Base-by-base conservation (phyloP, 2,329 filamentous ascomycete genomes). In the Colletotrichum caudatum region DNA sequence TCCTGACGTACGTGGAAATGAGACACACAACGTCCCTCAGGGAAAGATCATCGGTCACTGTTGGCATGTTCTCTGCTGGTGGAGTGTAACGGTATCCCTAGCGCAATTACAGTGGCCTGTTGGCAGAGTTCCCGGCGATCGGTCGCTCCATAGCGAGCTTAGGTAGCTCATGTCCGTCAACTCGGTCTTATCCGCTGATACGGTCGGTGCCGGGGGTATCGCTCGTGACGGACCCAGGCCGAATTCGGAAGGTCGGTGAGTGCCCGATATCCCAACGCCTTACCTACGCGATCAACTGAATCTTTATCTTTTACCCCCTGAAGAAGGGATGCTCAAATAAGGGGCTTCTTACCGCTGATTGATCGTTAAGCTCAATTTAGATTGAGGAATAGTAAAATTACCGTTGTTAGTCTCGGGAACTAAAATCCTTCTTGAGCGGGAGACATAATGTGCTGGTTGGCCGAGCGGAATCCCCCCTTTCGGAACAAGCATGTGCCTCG, bases 11-110 rank as follows among this genome's bases (percentile, higher is more conserved):
- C 1, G 12, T 39, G n/a, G 20, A 12, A 23, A 16, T 39, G 6
- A 41, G 26, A 20, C 39, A 23, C 18, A 44, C 33, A 41, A 51
- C 44, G 16, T 50, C 46, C 20, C 39, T 18, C 18, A 12, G 26
- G 26, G 29, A 23, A 29, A 18, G n/a, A 12, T n/a, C 16, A 2
- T 20, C 33, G 2, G 33, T 26, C 39, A 1, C 14, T 20, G 48
- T 23, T 23, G n/a, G 48, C 48, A 66, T 37, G 12, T 51, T 62
- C 61, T n/a, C 56, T 61, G 57, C 50, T 67, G 50, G 20, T 48
- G 68, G 51, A 67, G 57, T 54, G 54, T 26, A 26, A 39, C 50
- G 64, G 64, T 6, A 56, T 33, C 7, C 6, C 35, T 35, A 35
- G n/a, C 26, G 20, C 35, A 33, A 6, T 39, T 39, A 1, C 37